Evolutionary conservation across 768 basidiomycete genomes (phyloP).

Genomic region (Mycena amicta): DNA sequence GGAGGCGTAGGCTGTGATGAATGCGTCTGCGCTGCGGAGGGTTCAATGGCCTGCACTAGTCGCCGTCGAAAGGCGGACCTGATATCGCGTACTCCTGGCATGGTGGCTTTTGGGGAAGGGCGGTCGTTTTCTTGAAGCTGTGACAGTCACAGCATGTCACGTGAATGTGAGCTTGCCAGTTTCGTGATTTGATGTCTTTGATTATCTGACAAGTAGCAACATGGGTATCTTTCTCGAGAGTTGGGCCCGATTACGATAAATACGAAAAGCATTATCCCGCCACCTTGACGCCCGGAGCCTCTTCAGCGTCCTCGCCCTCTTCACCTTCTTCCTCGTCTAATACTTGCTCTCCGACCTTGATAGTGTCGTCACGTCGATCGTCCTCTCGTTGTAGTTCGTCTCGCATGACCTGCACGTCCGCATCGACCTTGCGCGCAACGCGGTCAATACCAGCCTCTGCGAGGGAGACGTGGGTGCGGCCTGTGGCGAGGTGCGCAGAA

Average conservation of each 20-base stretch:
- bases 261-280: not conserved
- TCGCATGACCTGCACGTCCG: conserved; percentile 80
- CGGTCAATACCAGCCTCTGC: conserved; percentile 89
- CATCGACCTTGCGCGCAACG: conserved; percentile 82
- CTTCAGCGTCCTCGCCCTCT: conserved; percentile 17
- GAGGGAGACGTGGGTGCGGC: conserved; percentile 82
- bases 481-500: conserved; percentile 77
- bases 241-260: no score
- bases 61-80: conserved; percentile 48
- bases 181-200: no score
- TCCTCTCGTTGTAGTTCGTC: conserved; percentile 76
- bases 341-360: conserved; percentile 2
- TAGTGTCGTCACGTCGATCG: conserved; percentile 38
- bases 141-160: not conserved
- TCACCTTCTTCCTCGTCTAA: conserved; percentile 18
- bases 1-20: conserved; percentile 92
- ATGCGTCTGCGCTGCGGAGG: conserved; percentile 77
- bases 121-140: not conserved
- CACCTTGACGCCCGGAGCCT: conserved; percentile 5
- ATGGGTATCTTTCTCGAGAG: no score
- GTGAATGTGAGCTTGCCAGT: not conserved
- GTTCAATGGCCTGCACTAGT: conserved; percentile 4
- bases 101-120: conserved; percentile 38
- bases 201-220: no score
- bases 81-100: conserved; percentile 85